Base-by-base conservation (phyloP, 2,329 filamentous ascomycete genomes). In the Kalmusia sp. region DNA sequence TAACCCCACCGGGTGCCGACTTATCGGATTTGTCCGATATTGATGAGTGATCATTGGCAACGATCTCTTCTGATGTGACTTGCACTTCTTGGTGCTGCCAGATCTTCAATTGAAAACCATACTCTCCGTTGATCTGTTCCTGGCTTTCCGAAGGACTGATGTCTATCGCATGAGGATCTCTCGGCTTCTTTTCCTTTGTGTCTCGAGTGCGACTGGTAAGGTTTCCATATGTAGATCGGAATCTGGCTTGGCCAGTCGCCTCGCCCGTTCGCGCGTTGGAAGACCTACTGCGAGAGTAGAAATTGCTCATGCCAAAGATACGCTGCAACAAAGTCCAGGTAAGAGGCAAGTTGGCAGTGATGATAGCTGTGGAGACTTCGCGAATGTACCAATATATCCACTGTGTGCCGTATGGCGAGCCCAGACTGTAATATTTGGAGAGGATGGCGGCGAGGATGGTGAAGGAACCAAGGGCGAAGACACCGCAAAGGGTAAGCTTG, bases 371-470 rank as follows among this genome's bases (percentile, higher is more conserved):
- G 15, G 79, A 80, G 12, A 79, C 77, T 61, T 86, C 83, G 21
- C 81, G 78, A 7, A 82, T 79, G 27, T 62, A 83, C 82, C 83
- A 86, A 63, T 79, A 81, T 0, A 83, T 77, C 72, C 83, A 86
- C 15, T 78, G 62, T 24, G 76, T 71, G 4, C 79, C 80, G 61
- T 82, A 84, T 1, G 80, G 80, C 9, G 80, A 67, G 31, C 72
- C 77, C 49, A 86, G 83, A 52, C 80, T 82, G 70, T 83, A 84
- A 31, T 79, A 72, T 57, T 79, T 80, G 45, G 71, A 79, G 30
- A 80, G 62, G 39, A 79, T 64, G 27, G 78, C 77, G 35, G 78
- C 73, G 33, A 80, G 68, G 51, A 80, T 79, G 9, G 51, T 63
- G 78, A 65, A 65, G 12, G 53, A 40, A 14, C 83, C 84, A 1